Conservation (phyloP, 257 asterid genomes). For the Solanum gracilifrons region DNA sequence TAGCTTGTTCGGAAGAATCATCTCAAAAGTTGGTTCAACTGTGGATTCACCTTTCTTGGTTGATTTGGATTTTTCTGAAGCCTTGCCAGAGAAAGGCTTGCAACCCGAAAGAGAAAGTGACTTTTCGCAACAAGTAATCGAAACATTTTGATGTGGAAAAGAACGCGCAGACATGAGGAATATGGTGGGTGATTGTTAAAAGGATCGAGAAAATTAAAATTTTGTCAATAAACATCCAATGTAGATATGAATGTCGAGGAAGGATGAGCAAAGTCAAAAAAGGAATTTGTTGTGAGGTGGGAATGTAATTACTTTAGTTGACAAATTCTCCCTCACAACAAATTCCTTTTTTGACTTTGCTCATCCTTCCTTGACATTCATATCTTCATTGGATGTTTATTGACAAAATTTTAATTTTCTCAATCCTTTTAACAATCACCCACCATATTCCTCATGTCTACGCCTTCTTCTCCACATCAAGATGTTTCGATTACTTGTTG, state of each 20-base stretch:
- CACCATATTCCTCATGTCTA: neutral
- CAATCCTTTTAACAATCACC: neutral
- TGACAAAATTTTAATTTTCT: neutral
- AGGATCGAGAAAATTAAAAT: neutral
- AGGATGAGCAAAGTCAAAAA: neutral
- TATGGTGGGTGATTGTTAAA: neutral
- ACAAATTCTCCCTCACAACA: neutral
- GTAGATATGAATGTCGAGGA: neutral
- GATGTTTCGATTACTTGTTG: neutral
- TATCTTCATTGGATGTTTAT: neutral
- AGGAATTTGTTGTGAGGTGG: neutral
- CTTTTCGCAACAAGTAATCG: neutral
- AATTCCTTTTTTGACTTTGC: neutral
- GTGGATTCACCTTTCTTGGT: neutral
- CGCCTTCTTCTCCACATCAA: neutral
- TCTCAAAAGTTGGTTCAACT: neutral
- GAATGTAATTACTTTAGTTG: neutral
- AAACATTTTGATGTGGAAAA: neutral
- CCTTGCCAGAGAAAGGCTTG: neutral
- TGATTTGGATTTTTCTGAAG: neutral
- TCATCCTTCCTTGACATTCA: neutral
- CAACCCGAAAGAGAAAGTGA: neutral
- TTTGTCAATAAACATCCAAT: neutral
- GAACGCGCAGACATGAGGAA: neutral
- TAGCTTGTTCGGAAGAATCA: neutral